Evolutionary conservation across 139 green algal genomes (phyloP), one percentile per base, ranked within the genome.

Genomic region (Mychonastes homosphaera): DNA sequence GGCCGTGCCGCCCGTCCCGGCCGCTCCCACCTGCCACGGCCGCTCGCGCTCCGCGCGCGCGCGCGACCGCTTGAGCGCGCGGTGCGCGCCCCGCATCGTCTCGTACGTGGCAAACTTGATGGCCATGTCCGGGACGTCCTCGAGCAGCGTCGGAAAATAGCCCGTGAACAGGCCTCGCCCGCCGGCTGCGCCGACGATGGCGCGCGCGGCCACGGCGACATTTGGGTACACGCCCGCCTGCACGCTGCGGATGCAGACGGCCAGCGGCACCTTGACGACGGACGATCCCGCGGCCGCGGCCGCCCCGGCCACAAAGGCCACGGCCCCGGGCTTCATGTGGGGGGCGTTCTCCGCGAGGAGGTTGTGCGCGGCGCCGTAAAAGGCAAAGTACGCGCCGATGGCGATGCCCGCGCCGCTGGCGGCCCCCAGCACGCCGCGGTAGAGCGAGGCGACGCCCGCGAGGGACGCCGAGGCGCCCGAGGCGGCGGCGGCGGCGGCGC

Each of bases 321-420:
- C 56, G 5, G 23, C 64, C n/a, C 72, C 69, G 10, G 71, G 58
- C 27, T 60, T 39, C 55, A 86, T 32, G 54, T 48, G 49, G 29
- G 47, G 18, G n/a, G 62, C 67, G 57, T 66, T 44, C 23, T 53
- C 32, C 29, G 66, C 62, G 15, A 95, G 69, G 10, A 79, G 40
- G 50, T 87, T 88, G 64, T 68, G 81, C 12, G 84, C 83, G 8
- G 76, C 67, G 46, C 79, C 78, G 61, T 95, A 95, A 49, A 91
- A 90, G 3, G 83, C 82, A 76, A 94, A 97, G 72, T 97, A 97
- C 8, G 90, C 77, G 41, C 90, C 90, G 51, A 97, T 94, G 48
- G 84, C 85, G 56, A 97, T 88, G 53, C 90, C 90, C 7, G 90
- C 90, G 4, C 90, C 90, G 35, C 65, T 83, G 30, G 88, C 90